These are phyloP conservation scores for Talaromyces sp. DNA, from an alignment of 2,329 filamentous ascomycete genomes.

Conservation along the genomic window DNA sequence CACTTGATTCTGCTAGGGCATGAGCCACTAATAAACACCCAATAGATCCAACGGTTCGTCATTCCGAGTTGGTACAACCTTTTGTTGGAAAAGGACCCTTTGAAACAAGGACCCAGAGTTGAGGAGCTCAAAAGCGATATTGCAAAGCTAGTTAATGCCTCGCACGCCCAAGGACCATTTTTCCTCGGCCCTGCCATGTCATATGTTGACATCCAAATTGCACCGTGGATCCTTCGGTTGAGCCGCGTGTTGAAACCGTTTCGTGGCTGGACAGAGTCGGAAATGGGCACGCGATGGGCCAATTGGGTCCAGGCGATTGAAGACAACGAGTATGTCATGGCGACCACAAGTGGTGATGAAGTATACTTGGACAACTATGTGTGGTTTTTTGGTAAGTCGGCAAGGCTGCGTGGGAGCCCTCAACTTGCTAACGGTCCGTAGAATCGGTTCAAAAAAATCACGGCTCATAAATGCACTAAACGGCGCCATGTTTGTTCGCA, in stretches of 20 bases:
- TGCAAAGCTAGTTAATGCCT: conserved; percentile 54
- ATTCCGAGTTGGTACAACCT: conserved; percentile 72
- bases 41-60: conserved; percentile 69
- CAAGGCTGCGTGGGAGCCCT: not conserved
- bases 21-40: not conserved
- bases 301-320: conserved; percentile 69
- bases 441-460: conserved; percentile 49
- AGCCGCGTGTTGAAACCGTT: conserved; percentile 61
- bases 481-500: conserved; percentile 25
- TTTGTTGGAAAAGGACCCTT: conserved; percentile 58
- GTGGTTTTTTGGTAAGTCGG: conserved; percentile 52
- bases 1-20: not conserved
- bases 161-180: conserved; percentile 60
- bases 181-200: conserved; percentile 56
- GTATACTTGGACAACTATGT: conserved; percentile 65
- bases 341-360: conserved; percentile 62
- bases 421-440: not conserved
- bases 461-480: conserved; percentile 57
- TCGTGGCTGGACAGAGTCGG: conserved; percentile 60
- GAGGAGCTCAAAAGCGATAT: conserved; percentile 63
- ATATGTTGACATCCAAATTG: conserved; percentile 70
- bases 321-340: conserved; percentile 55
- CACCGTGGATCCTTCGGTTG: conserved; percentile 68
- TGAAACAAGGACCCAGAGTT: conserved; percentile 55
- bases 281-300: conserved; percentile 60